These are phyloP conservation scores for Escallonia rubra DNA, from an alignment of 129 eudicot species.

Conservation along the genomic window DNA sequence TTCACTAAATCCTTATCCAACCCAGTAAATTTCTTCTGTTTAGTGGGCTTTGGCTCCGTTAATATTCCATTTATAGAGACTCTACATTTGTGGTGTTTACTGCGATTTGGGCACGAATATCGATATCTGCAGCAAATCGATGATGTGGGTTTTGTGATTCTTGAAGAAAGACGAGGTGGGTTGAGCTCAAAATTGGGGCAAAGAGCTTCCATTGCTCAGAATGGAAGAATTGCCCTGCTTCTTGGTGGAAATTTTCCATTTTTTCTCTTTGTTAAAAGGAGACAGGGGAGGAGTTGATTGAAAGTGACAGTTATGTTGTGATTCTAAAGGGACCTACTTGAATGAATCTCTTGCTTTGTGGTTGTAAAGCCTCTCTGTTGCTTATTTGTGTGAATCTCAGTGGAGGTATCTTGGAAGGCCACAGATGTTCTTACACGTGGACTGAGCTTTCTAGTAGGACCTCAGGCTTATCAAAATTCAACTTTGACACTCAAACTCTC, in stretches of 20 bases:
- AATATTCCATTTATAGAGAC: slow-evolving; percentile 12
- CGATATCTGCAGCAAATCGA: slow-evolving; percentile 11
- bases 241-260: not conserved
- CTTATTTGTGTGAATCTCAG: slow-evolving; percentile 14
- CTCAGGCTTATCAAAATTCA: too few relatives aligned
- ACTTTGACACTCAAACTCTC: too few relatives aligned
- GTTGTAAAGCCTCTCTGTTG: slow-evolving; percentile 11
- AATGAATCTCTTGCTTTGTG: slow-evolving; percentile 36
- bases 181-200: slow-evolving; percentile 40
- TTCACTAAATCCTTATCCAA: slow-evolving; percentile 28
- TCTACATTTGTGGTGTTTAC: slow-evolving; percentile 14
- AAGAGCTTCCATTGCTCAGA: slow-evolving; percentile 40
- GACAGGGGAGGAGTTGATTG: not conserved
- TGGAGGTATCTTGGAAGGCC: slow-evolving; percentile 8
- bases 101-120: slow-evolving; percentile 22
- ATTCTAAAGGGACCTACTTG: slow-evolving; percentile 13
- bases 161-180: slow-evolving; percentile 22
- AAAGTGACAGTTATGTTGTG: slow-evolving; percentile 3
- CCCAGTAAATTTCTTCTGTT: slow-evolving; percentile 10
- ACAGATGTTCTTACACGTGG: not conserved
- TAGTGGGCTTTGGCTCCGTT: slow-evolving; percentile 6
- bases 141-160: slow-evolving; percentile 39
- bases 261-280: not conserved
- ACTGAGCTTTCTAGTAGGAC: not conserved
- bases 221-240: slow-evolving; percentile 8